phyloP scores from a whole-genome alignment of 202 grass and related monocot species.

The Elaeis oleifera region DNA sequence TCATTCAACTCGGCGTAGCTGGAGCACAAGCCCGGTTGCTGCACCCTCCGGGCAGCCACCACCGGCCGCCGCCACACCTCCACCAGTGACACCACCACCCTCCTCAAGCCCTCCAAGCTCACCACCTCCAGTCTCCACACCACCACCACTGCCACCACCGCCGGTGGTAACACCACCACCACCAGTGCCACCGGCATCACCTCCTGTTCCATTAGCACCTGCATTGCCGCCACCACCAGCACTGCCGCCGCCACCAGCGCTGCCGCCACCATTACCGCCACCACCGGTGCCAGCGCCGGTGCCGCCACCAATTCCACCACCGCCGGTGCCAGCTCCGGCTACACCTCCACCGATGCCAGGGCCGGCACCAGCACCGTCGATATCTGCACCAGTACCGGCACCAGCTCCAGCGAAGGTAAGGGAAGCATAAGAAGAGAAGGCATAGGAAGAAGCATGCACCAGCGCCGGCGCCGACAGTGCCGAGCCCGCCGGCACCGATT shows the following conservation, averaged over 20 bases:
- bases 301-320: constrained; percentile 5
- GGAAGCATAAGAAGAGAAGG: constrained; percentile 47
- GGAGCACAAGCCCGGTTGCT: constrained; percentile 28
- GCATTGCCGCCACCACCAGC: constrained; percentile 4
- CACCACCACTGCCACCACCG: no score
- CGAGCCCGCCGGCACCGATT: constrained; percentile 56
- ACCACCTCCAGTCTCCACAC: neutral
- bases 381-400: constrained; percentile 21
- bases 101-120: no score
- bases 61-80: constrained; percentile 4
- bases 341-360: constrained; percentile 22
- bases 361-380: neutral
- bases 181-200: no score
- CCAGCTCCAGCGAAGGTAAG: constrained; percentile 57
- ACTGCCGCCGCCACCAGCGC: neutral
- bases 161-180: no score
- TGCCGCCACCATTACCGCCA: neutral
- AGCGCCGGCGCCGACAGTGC: constrained; percentile 39
- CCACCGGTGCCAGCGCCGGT: constrained; percentile 9
- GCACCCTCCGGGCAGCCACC: constrained; percentile 29
- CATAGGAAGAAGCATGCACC: constrained; percentile 54
- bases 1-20: constrained; percentile 14
- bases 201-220: neutral
- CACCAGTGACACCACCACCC: no score
- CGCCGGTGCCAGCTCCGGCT: constrained; percentile 7